Evolutionary conservation across 2,329 filamentous ascomycete genomes (phyloP).

Genomic region (Fusarium sp.): DNA sequence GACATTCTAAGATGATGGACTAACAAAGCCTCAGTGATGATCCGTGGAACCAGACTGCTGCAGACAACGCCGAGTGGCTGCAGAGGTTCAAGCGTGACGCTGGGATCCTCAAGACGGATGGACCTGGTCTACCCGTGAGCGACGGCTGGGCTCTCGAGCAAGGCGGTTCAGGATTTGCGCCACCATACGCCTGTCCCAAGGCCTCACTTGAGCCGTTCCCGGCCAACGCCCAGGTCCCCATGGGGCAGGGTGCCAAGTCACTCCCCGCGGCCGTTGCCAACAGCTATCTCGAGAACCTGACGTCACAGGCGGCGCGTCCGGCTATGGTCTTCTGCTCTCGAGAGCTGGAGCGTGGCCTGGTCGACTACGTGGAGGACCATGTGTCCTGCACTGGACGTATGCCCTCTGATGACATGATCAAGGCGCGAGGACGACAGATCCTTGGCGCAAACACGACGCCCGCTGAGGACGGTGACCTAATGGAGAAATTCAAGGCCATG

Average conservation of each 20-base stretch:
- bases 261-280: constrained; percentile 59
- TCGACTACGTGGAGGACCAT: constrained; percentile 58
- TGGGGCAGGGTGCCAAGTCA: constrained; percentile 51
- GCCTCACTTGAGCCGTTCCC: constrained; percentile 49
- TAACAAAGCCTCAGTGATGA: constrained; percentile 60
- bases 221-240: constrained; percentile 46
- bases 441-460: constrained; percentile 58
- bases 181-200: constrained; percentile 63
- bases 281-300: constrained; percentile 59
- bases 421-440: constrained; percentile 60
- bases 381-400: constrained; percentile 52
- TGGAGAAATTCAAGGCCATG: constrained; percentile 65
- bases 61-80: constrained; percentile 73
- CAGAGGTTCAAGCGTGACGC: constrained; percentile 69
- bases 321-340: constrained; percentile 67
- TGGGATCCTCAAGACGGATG: constrained; percentile 61
- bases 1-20: not conserved
- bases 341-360: constrained; percentile 66
- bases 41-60: constrained; percentile 72
- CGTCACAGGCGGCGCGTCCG: constrained; percentile 56
- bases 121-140: constrained; percentile 60
- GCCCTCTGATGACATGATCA: constrained; percentile 60
- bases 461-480: constrained; percentile 63
- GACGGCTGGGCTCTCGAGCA: constrained; percentile 59
- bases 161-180: constrained; percentile 65